phyloP scores from a whole-genome alignment of 2,329 filamentous ascomycete species.

The Diaporthe ampelina region DNA sequence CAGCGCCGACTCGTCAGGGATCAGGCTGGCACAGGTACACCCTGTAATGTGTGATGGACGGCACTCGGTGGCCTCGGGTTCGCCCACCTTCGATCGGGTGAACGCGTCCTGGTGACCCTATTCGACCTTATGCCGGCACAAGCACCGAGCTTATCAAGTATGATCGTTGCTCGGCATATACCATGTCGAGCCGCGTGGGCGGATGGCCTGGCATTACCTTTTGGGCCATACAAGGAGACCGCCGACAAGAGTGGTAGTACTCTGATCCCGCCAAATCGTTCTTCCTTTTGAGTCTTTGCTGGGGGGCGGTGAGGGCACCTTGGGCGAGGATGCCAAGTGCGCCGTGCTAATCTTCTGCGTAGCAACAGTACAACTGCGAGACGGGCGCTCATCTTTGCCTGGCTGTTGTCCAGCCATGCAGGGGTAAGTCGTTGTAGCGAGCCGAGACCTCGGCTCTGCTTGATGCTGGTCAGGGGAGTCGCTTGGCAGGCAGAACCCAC shows the following conservation, averaged over 20 bases:
- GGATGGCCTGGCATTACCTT: no score
- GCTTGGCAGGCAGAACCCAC: not conserved
- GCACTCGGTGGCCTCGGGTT: slow-evolving; percentile 13
- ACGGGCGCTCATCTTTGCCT: slow-evolving; percentile 28
- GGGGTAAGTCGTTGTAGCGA: not conserved
- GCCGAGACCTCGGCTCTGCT: slow-evolving; percentile 3
- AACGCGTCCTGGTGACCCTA: slow-evolving; percentile 1
- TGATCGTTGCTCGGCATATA: not conserved
- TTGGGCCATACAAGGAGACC: not conserved
- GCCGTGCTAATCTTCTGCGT: slow-evolving; percentile 6
- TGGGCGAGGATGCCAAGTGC: slow-evolving; percentile 8
- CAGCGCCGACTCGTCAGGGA: not conserved
- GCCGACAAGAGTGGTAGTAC: not conserved
- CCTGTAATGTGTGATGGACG: not conserved
- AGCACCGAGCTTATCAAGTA: not conserved
- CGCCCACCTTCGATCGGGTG: not conserved
- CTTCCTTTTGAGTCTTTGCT: not conserved
- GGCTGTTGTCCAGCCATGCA: not conserved
- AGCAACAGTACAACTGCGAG: not conserved
- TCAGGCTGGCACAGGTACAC: not conserved
- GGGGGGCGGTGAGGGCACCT: not conserved
- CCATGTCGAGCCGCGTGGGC: not conserved
- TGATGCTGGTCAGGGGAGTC: slow-evolving; percentile 7
- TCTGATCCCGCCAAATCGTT: not conserved
- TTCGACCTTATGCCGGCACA: not conserved